Percentiles rank a stretch among this genome's conserved stretches.
These are phyloP conservation scores for Pichia sp. DNA, from an alignment of 1,139 yeast species.

Conservation along the genomic window DNA sequence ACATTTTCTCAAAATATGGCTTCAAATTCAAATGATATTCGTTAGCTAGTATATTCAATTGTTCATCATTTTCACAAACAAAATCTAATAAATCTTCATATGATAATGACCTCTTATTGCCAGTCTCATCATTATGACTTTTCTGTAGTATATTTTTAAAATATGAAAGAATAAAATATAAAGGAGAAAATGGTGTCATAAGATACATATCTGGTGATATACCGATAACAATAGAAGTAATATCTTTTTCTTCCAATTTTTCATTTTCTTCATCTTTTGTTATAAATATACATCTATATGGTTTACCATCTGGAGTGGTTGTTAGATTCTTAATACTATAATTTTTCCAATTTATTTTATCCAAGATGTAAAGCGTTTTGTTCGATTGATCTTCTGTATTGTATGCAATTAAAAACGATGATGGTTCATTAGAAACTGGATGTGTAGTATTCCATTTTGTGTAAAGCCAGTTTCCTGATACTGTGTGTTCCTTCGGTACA, in stretches of 20 bases:
- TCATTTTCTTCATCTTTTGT: constrained; percentile 1
- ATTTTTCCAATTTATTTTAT: constrained; percentile 19
- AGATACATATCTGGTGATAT: constrained; percentile 35
- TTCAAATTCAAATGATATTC: constrained; percentile 21
- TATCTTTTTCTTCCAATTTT: constrained; percentile 18
- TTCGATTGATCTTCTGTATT: neutral
- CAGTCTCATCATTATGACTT: constrained; percentile 10
- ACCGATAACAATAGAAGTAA: constrained; percentile 21
- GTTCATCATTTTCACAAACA: constrained; percentile 28
- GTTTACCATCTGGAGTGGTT: constrained; percentile 9
- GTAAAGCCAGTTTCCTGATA: neutral
- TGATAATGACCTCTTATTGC: constrained; percentile 34
- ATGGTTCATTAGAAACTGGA: constrained; percentile 2
- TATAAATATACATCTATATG: constrained; percentile 10
- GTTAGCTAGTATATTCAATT: constrained; percentile 30
- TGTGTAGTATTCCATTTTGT: constrained; percentile 1
- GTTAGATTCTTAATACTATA: constrained; percentile 2
- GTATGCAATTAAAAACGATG: constrained; percentile 1
- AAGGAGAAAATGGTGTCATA: constrained; percentile 38
- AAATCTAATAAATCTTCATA: constrained; percentile 46
- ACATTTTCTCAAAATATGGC: constrained; percentile 31
- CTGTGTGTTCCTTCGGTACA: constrained; percentile 1
- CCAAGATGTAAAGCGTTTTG: constrained; percentile 31
- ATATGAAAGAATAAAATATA: constrained; percentile 37
- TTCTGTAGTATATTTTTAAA: constrained; percentile 31